These are phyloP conservation scores for Trichaptum fuscoviolaceum DNA, from an alignment of 768 basidiomycete genomes.

Conservation along the genomic window DNA sequence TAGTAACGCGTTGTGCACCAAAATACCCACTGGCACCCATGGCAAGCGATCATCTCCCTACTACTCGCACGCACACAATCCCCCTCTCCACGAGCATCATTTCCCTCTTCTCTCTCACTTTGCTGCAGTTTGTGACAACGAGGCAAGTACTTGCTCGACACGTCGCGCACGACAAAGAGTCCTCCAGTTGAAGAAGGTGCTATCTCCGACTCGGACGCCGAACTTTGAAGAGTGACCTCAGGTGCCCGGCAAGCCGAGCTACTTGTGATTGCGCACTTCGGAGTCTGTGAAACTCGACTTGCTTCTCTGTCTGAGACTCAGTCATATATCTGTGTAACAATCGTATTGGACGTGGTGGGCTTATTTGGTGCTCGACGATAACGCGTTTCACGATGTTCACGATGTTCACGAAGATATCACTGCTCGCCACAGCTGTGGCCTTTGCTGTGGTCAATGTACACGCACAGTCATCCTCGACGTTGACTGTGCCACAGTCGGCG, in stretches of 20 bases:
- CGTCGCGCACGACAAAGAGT: too few relatives aligned
- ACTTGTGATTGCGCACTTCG: not conserved
- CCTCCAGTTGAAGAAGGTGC: not conserved
- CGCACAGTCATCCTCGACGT: not conserved
- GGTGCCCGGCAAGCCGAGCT: not conserved
- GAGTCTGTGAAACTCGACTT: too few relatives aligned
- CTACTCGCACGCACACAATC: too few relatives aligned
- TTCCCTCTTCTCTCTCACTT: not conserved
- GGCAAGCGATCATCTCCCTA: too few relatives aligned
- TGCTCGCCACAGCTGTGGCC: not conserved
- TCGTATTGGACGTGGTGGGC: too few relatives aligned
- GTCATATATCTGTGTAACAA: too few relatives aligned
- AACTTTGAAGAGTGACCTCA: not conserved
- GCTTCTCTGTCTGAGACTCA: too few relatives aligned
- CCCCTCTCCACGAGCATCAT: too few relatives aligned
- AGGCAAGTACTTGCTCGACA: too few relatives aligned
- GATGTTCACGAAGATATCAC: not conserved
- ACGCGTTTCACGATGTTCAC: not conserved
- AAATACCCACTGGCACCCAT: too few relatives aligned
- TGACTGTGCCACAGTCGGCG: not conserved
- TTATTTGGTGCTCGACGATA: not conserved
- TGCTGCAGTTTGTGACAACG: too few relatives aligned
- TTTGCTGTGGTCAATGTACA: not conserved
- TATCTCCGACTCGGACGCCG: not conserved
- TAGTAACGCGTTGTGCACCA: too few relatives aligned